These are phyloP conservation scores for Acanthamoeba royreba DNA, from an alignment of 208 protist species.

Conservation along the genomic window DNA sequence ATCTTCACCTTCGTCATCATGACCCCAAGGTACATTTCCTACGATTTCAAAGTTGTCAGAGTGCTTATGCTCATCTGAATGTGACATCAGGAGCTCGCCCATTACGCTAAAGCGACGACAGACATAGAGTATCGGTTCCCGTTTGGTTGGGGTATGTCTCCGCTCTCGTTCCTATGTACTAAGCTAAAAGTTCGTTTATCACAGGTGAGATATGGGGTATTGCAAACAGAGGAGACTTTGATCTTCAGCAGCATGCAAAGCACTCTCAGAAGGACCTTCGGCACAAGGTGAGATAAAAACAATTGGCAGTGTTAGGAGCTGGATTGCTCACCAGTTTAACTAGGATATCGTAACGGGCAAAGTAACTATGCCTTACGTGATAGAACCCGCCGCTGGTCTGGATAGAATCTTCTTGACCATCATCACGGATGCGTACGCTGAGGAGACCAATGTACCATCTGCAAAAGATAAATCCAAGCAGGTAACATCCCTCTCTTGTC, in stretches of 20 bases:
- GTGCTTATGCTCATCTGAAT: too few relatives aligned
- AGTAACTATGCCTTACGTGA: conserved; percentile 88
- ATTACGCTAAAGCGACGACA: conserved; percentile 71
- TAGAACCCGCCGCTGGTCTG: conserved; percentile 99
- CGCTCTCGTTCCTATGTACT: neutral
- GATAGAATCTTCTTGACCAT: conserved; percentile 96
- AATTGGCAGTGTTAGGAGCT: too few relatives aligned
- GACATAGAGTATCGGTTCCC: conserved; percentile 75
- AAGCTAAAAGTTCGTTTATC: too few relatives aligned
- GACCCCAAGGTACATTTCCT: too few relatives aligned
- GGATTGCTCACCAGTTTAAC: too few relatives aligned
- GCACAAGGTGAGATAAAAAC: neutral
- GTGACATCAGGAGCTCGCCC: conserved; percentile 75
- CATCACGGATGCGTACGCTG: conserved; percentile 91
- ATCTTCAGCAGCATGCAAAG: conserved; percentile 92
- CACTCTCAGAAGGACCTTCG: conserved; percentile 86
- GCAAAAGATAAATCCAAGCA: neutral
- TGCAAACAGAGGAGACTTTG: conserved; percentile 95
- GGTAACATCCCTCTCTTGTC: neutral
- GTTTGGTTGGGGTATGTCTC: conserved; percentile 54
- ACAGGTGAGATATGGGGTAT: conserved; percentile 65
- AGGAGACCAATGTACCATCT: conserved; percentile 84
- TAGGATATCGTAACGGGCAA: neutral
- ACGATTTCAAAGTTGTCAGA: too few relatives aligned
- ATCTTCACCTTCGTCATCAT: conserved; percentile 32